A percentile compares a stretch with the other conserved stretches of the same genome.
Evolutionary conservation across 2,329 filamentous ascomycete genomes (phyloP).

Genomic region (Aureobasidium subglaciale): DNA sequence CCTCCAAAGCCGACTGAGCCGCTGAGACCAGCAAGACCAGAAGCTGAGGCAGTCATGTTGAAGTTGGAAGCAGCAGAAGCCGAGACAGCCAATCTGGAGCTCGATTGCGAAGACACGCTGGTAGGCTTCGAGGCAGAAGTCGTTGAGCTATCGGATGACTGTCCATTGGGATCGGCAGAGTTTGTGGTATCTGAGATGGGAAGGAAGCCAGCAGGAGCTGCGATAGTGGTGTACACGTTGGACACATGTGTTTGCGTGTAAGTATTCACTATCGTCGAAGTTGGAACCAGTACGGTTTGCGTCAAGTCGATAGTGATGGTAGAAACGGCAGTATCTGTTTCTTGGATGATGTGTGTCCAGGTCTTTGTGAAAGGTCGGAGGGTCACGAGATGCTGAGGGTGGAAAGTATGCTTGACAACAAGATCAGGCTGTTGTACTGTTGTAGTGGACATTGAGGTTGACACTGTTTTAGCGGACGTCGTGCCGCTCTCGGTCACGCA

Average conservation of each 20-base stretch:
- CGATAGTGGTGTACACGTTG: slow-evolving; percentile 2
- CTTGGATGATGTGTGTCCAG: slow-evolving; percentile 7
- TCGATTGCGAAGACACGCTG: not conserved
- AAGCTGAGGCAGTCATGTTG: not conserved
- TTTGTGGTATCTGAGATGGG: not conserved
- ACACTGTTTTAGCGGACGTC: not conserved
- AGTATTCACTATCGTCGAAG: slow-evolving; percentile 2
- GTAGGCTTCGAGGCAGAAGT: not conserved
- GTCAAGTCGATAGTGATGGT: slow-evolving; percentile 4
- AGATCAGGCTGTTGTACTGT: slow-evolving; percentile 7
- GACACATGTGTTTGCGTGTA: slow-evolving; percentile 1
- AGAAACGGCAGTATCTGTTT: slow-evolving; percentile 3
- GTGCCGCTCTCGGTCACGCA: slow-evolving; percentile 7
- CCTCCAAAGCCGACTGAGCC: not conserved
- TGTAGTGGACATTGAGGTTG: not conserved
- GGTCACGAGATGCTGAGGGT: not conserved
- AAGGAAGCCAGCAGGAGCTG: not conserved
- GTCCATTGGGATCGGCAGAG: not conserved
- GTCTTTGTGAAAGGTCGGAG: not conserved
- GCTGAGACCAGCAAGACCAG: not conserved
- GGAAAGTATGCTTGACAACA: slow-evolving; percentile 4
- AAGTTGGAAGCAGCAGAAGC: not conserved
- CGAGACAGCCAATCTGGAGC: not conserved
- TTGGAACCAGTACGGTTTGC: not conserved
- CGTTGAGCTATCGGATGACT: not conserved